Evolutionary conservation across 257 asterid species (phyloP), one percentile per base, ranked within the genome.

Genomic region (Marsdenia floribunda): DNA sequence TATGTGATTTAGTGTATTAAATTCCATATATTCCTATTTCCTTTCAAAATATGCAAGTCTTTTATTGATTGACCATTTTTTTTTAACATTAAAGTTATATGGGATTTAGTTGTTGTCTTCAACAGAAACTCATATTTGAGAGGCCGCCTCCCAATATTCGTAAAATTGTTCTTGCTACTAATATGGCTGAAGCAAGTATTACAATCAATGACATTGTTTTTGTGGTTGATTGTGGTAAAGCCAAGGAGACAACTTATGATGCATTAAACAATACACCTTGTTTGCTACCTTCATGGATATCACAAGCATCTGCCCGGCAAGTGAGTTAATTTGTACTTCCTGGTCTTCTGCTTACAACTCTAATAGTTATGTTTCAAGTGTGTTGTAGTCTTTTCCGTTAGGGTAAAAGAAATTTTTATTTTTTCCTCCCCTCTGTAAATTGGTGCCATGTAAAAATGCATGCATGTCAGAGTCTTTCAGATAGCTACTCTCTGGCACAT

Each of bases 151-250:
- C 89, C 54, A 94, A 94, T 87, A 89, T 92, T 70, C 99, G 98
- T 82, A 94, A 92, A 83, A 88, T 94, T 68, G 86, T 94, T 73
- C 97, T 94, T 78, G 98, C 99, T 73, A 94, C 99, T 19, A 94
- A 94, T 83, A 94, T 94, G 99, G 99, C 99, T 1, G 99, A 94
- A 88, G 99, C 99, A 73, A 94, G 99, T 89, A 94, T 94, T 82
- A 94, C 99, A 59, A 94, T 94, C 78, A 94, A 94, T 77, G 99
- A 94, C 78, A 68, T 94, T 26, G 99, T 92, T 55, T 94, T 89
- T 84, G 99, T 94, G 82, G 93, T 94, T 55, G 99, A 94, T 82
- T 94, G 99, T 80, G 99, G 99, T 74, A 94, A 94, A 88, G 98
- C 99, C 49, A 94, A 94, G 88, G 99, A 94, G 87, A 94, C 99